Base-by-base conservation (phyloP, 2,329 filamentous ascomycete species). In the Pyrenophora tritici-repentis region DNA sequence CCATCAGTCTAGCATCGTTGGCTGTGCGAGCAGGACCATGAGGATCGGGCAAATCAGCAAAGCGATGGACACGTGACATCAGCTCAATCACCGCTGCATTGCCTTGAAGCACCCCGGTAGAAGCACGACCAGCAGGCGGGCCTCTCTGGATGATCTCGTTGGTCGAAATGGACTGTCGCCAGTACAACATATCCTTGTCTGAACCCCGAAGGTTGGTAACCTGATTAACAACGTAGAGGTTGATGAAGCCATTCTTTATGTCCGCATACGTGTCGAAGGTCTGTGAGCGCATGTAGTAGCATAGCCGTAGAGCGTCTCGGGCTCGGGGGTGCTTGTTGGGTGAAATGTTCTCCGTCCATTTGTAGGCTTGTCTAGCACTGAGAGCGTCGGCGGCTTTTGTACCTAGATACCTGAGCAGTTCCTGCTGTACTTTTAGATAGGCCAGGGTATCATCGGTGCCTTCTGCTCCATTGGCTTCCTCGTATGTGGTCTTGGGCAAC, bases 211-310 rank as follows among this genome's bases (percentile, higher is more conserved):
- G 34, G 8, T 47, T 2, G 2, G 43, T 46, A 9, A 40, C 3
- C 24, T 48, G 56, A 24, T 59, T 39, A 8, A 41, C 59, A 6
- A 69, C 26, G 26, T 53, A 62, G 0, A 67, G 42, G 4, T 17
- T 26, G 13, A 68, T 36, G 14, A 29, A 31, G n/a, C 33, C 32
- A n/a, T 44, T n/a, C 1, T 45, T 49, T 42, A 66, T 12, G 24
- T 20, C 32, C 2, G 54, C 56, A 34, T 61, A 68, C 2, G 61
- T 65, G 17, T 65, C 57, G 45, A 62, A 63, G 24, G 60, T 58
- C 3, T 56, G 48, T 1, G 53, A 57, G 41, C 68, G 66, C 66
- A 71, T 68, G 47, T 68, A 71, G 57, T 69, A 70, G 60, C 67
- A 69, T 1, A 69, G 45, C 3, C 56, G 50, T 5, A 69, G 41